Conservation (phyloP, 176 grass and related monocot species). For the Urochloa ruziziensis region DNA sequence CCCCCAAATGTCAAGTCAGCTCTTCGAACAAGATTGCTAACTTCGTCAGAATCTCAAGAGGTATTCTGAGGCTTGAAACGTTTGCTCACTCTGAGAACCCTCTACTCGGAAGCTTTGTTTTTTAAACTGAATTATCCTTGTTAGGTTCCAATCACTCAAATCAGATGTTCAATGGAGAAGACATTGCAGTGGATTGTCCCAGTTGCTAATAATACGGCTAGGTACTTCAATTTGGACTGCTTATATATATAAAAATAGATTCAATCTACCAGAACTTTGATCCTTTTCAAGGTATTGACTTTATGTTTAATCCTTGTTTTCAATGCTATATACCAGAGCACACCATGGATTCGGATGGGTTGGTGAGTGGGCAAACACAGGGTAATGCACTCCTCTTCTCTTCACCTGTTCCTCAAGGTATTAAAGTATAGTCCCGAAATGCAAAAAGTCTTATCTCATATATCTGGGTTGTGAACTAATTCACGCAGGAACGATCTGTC, state of each 20-base stretch:
- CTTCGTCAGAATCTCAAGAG: constrained; percentile 45
- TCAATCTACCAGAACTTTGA: not conserved
- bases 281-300: not conserved
- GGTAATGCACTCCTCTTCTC: constrained; percentile 28
- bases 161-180: constrained; percentile 75
- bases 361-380: constrained; percentile 84
- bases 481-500: constrained; percentile 43
- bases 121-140: not conserved
- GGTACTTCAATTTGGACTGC: constrained; percentile 21
- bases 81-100: not conserved
- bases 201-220: constrained; percentile 72
- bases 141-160: constrained; percentile 54
- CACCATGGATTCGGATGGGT: constrained; percentile 95
- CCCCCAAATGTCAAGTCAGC: constrained; percentile 63
- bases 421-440: not conserved
- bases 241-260: not conserved
- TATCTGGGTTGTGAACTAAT: not conserved
- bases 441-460: not conserved
- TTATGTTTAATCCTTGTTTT: not conserved
- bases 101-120: not conserved
- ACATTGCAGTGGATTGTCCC: constrained; percentile 77
- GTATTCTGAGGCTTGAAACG: constrained; percentile 34
- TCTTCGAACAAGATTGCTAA: constrained; percentile 48
- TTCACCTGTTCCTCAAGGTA: not conserved
- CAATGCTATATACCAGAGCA: constrained; percentile 40